A percentile compares a stretch with the other conserved stretches of the same genome.
Evolutionary conservation across 1,284 basidiomycete species (phyloP).

Genomic region (Mycocalia duriaeana): DNA sequence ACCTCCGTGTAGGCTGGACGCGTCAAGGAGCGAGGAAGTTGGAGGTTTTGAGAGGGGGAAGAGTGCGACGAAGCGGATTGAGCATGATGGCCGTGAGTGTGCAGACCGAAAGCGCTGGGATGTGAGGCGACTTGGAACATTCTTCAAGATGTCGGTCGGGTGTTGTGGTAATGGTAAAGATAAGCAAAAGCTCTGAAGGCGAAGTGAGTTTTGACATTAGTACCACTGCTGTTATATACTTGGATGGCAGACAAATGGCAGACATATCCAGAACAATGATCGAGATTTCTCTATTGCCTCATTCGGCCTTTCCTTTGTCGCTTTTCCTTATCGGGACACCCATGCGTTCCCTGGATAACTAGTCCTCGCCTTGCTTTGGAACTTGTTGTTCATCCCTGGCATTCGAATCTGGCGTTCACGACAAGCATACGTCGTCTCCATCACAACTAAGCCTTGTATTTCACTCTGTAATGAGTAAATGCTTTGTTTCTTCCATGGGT

Average conservation of each 20-base stretch:
- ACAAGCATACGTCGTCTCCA: slow-evolving; percentile 15
- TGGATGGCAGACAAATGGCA: slow-evolving; percentile 3
- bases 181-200: too few relatives aligned
- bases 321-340: slow-evolving; percentile 11
- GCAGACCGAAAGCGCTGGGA: slow-evolving; percentile 32
- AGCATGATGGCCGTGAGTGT: slow-evolving; percentile 28
- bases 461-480: neutral
- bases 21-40: slow-evolving; percentile 54
- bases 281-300: slow-evolving; percentile 20
- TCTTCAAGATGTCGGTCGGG: slow-evolving; percentile 9
- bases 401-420: neutral
- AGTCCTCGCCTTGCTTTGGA: slow-evolving; percentile 12
- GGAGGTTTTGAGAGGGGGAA: slow-evolving; percentile 29
- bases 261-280: slow-evolving; percentile 21
- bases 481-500: slow-evolving; percentile 4
- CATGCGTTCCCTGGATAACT: slow-evolving; percentile 7
- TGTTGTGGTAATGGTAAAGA: neutral
- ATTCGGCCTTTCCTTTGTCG: slow-evolving; percentile 14
- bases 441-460: slow-evolving; percentile 20
- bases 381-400: slow-evolving; percentile 16
- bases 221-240: slow-evolving; percentile 22
- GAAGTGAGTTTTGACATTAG: too few relatives aligned
- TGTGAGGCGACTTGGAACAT: slow-evolving; percentile 51
- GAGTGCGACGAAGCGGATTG: slow-evolving; percentile 19
- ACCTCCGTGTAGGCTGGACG: slow-evolving; percentile 51